A percentile compares a stretch with the other conserved stretches of the same genome.
Evolutionary conservation across 176 grass and related monocot genomes (phyloP).

Genomic region (Tillandsia leiboldiana): DNA sequence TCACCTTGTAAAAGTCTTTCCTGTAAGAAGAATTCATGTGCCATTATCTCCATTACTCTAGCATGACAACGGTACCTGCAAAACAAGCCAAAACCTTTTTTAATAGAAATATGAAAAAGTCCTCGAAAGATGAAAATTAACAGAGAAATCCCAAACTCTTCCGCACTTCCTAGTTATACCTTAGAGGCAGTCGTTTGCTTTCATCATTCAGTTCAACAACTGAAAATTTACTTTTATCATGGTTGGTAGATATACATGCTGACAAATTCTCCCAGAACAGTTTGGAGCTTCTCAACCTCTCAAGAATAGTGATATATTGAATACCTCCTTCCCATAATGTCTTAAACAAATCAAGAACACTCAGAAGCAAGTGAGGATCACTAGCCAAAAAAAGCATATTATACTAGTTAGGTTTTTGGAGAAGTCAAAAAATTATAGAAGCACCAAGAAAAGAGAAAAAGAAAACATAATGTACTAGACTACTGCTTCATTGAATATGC

Average conservation of each 20-base stretch:
- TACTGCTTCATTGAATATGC: neutral
- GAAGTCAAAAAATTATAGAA: neutral
- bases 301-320: slow-evolving; percentile 51
- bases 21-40: slow-evolving; percentile 75
- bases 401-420: neutral
- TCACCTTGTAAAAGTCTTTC: slow-evolving; percentile 38
- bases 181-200: slow-evolving; percentile 32
- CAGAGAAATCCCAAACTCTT: neutral
- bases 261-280: slow-evolving; percentile 73
- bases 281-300: slow-evolving; percentile 54
- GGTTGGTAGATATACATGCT: slow-evolving; percentile 31
- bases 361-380: slow-evolving; percentile 45
- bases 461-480: neutral
- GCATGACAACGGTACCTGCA: slow-evolving; percentile 55
- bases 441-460: neutral
- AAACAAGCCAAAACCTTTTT: slow-evolving; percentile 20
- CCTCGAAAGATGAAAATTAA: slow-evolving; percentile 2
- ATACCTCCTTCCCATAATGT: slow-evolving; percentile 78
- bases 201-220: slow-evolving; percentile 19
- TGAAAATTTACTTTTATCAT: slow-evolving; percentile 20
- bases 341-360: slow-evolving; percentile 63
- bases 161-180: slow-evolving; percentile 20
- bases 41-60: slow-evolving; percentile 66
- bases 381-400: slow-evolving; percentile 21
- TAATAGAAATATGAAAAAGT: slow-evolving; percentile 4